A percentile compares a stretch with the other conserved stretches of the same genome.
These are phyloP conservation scores for Pelargonium citronellum DNA, from an alignment of 441 rosid species.

Conservation along the genomic window DNA sequence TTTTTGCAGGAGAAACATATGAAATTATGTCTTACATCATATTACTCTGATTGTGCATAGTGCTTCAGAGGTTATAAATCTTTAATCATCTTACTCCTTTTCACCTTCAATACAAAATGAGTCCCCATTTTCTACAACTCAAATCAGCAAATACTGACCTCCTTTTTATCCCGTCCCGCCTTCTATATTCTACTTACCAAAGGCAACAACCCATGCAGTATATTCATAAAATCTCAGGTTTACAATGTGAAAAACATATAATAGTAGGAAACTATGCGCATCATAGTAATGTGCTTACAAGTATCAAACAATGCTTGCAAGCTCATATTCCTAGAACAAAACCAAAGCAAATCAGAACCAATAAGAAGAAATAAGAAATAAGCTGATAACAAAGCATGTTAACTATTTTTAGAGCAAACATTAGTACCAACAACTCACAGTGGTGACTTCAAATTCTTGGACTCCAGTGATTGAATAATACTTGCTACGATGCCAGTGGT, in stretches of 20 bases:
- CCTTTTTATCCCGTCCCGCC: neutral
- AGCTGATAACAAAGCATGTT: neutral
- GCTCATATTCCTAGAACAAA: neutral
- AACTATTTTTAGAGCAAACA: too few species aligned
- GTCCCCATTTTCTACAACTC: neutral
- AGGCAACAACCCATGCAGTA: neutral
- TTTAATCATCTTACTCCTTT: too few species aligned
- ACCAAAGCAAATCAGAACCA: neutral
- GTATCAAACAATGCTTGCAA: neutral
- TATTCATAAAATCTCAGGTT: neutral
- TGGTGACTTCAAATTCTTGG: slow-evolving; percentile 55
- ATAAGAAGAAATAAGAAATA: neutral
- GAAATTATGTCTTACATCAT: neutral
- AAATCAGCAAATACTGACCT: neutral
- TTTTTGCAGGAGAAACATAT: neutral
- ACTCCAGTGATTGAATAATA: slow-evolving; percentile 45
- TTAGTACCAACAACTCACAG: too few species aligned
- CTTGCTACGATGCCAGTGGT: slow-evolving; percentile 41
- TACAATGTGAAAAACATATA: neutral
- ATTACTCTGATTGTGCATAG: too few species aligned
- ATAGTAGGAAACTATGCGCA: neutral
- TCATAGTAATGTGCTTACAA: neutral
- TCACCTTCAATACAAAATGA: neutral
- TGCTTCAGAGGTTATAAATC: too few species aligned
- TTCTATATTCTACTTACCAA: neutral